Evolutionary conservation across 441 rosid genomes (phyloP).

Genomic region (Erodium trifolium): DNA sequence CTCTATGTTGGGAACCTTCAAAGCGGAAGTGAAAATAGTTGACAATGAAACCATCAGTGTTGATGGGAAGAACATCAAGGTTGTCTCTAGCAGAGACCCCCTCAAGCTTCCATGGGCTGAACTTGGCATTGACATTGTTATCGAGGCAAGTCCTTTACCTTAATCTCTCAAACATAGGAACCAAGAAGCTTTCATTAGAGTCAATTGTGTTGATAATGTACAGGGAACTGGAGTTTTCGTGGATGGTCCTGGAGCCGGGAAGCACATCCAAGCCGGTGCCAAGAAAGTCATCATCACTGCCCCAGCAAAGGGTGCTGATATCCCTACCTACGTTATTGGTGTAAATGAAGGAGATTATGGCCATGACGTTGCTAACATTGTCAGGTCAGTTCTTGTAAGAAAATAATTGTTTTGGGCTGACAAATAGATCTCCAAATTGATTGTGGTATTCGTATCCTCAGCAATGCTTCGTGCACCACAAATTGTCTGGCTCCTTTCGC

Average conservation of each 20-base stretch:
- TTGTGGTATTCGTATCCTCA: conserved; percentile 23
- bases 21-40: conserved; percentile 80
- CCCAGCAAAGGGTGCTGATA: conserved; percentile 97
- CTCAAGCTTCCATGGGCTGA: conserved; percentile 97
- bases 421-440: conserved; percentile 12
- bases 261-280: conserved; percentile 95
- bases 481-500: conserved; percentile 94
- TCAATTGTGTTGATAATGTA: conserved; percentile 2
- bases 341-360: conserved; percentile 77
- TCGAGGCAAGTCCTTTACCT: conserved; percentile 44
- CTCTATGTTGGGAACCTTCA: conserved; percentile 87
- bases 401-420: neutral
- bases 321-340: conserved; percentile 89
- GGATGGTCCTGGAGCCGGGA: conserved; percentile 89
- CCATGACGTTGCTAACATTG: conserved; percentile 68
- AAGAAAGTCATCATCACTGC: conserved; percentile 88
- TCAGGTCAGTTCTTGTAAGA: conserved; percentile 42
- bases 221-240: conserved; percentile 96
- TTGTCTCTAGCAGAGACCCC: conserved; percentile 87
- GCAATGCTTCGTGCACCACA: conserved; percentile 98
- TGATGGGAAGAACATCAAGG: conserved; percentile 79
- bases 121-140: conserved; percentile 89
- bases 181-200: neutral
- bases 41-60: conserved; percentile 64
- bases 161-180: neutral